These are phyloP conservation scores for Flaveria robusta DNA, from an alignment of 129 eudicot species.

Conservation along the genomic window DNA sequence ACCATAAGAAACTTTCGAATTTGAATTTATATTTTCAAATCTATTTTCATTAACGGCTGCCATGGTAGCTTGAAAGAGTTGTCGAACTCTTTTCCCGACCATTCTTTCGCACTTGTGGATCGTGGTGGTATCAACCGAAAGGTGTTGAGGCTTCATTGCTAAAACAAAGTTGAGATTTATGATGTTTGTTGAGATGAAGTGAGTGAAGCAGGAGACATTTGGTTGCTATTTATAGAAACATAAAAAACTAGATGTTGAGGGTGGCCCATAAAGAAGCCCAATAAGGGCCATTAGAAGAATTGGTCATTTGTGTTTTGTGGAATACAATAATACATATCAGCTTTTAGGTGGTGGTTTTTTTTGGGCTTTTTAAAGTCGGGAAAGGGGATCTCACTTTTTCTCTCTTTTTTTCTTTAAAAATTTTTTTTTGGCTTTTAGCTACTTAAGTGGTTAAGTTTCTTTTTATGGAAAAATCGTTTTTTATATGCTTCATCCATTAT, in stretches of 20 bases:
- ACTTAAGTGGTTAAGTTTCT: not conserved
- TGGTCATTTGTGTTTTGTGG: constrained; percentile 31
- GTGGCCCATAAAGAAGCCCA: constrained; percentile 26
- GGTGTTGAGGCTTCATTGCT: constrained; percentile 62
- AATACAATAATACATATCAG: constrained; percentile 9
- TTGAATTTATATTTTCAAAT: not conserved
- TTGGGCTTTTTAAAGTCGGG: constrained; percentile 5
- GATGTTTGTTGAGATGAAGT: constrained; percentile 19
- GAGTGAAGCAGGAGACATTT: constrained; percentile 13
- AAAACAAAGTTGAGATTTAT: not conserved
- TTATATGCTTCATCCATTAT: not conserved
- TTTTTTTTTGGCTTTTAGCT: not conserved
- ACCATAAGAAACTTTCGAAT: constrained; percentile 10
- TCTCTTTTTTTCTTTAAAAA: too few species aligned
- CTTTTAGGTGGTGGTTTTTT: constrained; percentile 21
- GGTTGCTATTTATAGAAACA: constrained; percentile 28
- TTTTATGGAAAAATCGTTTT: not conserved
- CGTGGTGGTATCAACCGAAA: constrained; percentile 46
- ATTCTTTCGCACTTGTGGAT: constrained; percentile 51
- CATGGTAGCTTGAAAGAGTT: constrained; percentile 35
- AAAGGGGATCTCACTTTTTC: not conserved
- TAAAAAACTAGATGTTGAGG: not conserved
- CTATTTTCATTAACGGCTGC: constrained; percentile 23
- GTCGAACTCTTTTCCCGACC: constrained; percentile 48
- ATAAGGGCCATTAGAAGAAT: constrained; percentile 8